Base-by-base conservation (phyloP, 164 flowering plant genomes). In the Malania oleifera region DNA sequence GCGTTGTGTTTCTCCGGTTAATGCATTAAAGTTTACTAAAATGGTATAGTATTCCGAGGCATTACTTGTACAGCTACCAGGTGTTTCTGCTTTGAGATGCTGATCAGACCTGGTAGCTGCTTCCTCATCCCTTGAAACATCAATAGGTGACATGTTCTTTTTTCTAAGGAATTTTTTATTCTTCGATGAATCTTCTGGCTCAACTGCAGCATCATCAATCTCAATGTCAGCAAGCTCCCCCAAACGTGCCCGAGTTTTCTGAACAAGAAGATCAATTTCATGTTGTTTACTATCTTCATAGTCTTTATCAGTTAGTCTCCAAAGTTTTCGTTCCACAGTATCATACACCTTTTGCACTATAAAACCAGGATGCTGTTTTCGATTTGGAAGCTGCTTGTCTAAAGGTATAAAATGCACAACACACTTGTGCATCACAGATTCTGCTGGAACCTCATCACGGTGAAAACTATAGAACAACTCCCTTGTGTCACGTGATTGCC, bases 371-470 rank as follows among this genome's bases (percentile, higher is more conserved):
- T 84, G 76, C 66, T 79, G 70, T 70, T 81, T 73, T 22, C 96
- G 90, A 29, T 22, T 65, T 12, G 98, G 98, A 57, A 88, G 75
- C 62, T 88, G 89, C 77, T 93, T 93, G 67, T 86, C 38, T 57
- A 71, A 61, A 13, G 98, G 97, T 37, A 93, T 83, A 77, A 93
- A 93, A 73, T 93, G 96, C 63, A 86, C 96, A 60, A 87, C 89
- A 69, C 98, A 93, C 70, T 80, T 93, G 77, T 93, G 98, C 97
- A 90, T 86, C 31, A 93, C 97, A 63, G 95, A 86, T 73, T 93
- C 98, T 52, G 97, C 98, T 19, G 96, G 92, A 38, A 90, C 89
- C 53, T 86, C 95, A 73, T 90, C 98, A 50, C 82, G 88, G 54
- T 90, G 98, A 67, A 86, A 87, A 74, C 98, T 90, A 47, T 93